Evolutionary conservation across 805 yeast species (phyloP).

Genomic region (Lipomyces orientalis): DNA sequence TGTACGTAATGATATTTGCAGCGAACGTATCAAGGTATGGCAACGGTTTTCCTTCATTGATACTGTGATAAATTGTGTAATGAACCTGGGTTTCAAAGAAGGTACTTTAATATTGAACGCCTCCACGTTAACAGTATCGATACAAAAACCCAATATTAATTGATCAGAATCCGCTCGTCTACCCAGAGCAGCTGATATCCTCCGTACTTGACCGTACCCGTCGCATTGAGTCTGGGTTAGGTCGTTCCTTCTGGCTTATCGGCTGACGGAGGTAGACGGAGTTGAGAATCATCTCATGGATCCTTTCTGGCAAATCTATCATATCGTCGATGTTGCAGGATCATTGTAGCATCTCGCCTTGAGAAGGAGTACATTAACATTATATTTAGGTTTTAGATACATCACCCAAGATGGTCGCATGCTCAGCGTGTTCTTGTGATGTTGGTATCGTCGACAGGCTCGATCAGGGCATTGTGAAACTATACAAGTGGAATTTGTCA

Average conservation of each 20-base stretch:
- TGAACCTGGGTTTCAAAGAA: conserved; percentile 29
- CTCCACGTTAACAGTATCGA: conserved; percentile 30
- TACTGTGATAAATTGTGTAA: not conserved
- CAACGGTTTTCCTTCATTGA: not conserved
- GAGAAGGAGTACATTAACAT: not conserved
- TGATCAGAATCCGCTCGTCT: not conserved
- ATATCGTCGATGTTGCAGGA: not conserved
- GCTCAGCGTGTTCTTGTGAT: conserved; percentile 9
- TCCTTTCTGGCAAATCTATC: not conserved
- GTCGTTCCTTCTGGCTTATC: not conserved
- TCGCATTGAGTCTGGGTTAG: not conserved
- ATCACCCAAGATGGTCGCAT: not conserved
- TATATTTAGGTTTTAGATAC: not conserved
- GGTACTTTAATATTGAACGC: conserved; percentile 18
- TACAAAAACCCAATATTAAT: conserved; percentile 44
- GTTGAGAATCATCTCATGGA: not conserved
- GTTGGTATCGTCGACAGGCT: not conserved
- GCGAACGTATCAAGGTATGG: not conserved
- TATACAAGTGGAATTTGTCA: conserved; percentile 64
- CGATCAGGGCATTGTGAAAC: conserved; percentile 36
- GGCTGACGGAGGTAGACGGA: not conserved
- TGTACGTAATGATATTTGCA: not conserved
- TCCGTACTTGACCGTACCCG: not conserved
- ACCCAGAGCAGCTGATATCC: not conserved
- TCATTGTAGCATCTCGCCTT: not conserved